Conservation (phyloP, 164 flowering plant genomes). For the Umbilicus rupestris region DNA sequence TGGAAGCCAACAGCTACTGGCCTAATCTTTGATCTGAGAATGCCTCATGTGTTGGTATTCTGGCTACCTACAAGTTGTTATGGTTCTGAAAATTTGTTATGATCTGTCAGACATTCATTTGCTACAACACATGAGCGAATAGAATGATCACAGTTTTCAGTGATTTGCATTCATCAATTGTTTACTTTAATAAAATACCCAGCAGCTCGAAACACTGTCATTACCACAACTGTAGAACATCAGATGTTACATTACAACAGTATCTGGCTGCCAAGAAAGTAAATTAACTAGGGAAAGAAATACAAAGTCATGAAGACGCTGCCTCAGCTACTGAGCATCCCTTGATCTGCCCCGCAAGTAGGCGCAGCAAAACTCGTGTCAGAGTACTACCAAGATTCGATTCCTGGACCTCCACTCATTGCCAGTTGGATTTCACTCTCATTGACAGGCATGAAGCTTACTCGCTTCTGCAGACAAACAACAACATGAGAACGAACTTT, state of each 20-base stretch:
- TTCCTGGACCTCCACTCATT: conserved; percentile 11
- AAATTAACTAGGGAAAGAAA: not conserved
- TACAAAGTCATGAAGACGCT: not conserved
- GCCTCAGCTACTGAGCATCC: too few species aligned
- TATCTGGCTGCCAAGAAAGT: conserved; percentile 6
- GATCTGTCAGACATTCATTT: not conserved
- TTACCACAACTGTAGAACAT: not conserved
- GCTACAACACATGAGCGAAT: not conserved
- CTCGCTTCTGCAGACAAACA: conserved; percentile 27
- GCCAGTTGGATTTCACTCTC: conserved; percentile 28
- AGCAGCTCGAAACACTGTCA: conserved; percentile 4
- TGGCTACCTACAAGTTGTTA: too few species aligned
- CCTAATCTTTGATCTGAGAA: too few species aligned
- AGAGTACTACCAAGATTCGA: not conserved
- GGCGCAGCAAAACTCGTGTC: not conserved
- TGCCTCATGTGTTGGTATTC: too few species aligned
- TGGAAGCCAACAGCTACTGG: too few species aligned
- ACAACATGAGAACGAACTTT: not conserved
- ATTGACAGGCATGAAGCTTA: conserved; percentile 26
- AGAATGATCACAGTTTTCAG: too few species aligned
- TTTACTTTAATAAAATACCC: not conserved
- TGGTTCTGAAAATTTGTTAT: too few species aligned
- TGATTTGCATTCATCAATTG: too few species aligned
- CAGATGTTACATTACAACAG: not conserved
- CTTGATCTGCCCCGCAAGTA: too few species aligned